Percentiles rank a stretch among this genome's conserved stretches.
Conservation (phyloP, 225 moss, liverwort and hornwort species). For the Rhytidiadelphus loreus region DNA sequence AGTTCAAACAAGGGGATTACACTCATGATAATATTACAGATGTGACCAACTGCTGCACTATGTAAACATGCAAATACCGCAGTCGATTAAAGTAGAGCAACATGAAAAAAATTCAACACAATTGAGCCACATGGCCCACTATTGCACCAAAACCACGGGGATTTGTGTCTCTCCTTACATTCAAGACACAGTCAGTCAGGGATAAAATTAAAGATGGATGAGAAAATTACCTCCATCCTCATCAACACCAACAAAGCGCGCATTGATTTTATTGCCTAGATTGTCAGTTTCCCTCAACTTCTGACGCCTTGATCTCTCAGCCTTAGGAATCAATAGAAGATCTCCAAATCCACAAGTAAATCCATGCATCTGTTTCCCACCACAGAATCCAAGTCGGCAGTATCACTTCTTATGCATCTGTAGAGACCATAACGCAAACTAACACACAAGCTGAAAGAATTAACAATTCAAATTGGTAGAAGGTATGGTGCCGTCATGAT, state of each 20-base stretch:
- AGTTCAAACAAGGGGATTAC: neutral
- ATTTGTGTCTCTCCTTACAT: neutral
- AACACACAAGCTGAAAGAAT: neutral
- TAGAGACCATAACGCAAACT: neutral
- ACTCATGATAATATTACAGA: neutral
- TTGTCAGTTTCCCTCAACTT: slow-evolving; percentile 75
- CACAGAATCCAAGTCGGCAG: neutral
- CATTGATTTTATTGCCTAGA: slow-evolving; percentile 68
- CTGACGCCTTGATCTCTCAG: slow-evolving; percentile 65
- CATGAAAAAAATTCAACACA: neutral
- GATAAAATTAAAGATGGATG: neutral
- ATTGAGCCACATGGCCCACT: neutral
- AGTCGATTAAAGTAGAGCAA: neutral
- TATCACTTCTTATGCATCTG: neutral
- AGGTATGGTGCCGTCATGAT: neutral
- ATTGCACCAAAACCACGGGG: neutral
- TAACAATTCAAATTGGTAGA: neutral
- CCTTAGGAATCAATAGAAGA: slow-evolving; percentile 54
- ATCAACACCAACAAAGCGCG: slow-evolving; percentile 57
- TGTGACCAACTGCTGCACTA: neutral
- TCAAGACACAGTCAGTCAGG: neutral
- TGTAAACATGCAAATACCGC: neutral
- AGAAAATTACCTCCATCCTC: slow-evolving; percentile 37
- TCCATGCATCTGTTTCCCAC: slow-evolving; percentile 71
- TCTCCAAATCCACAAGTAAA: slow-evolving; percentile 92